Evolutionary conservation across 164 flowering plant species (phyloP).

Genomic region (Chimonanthus salicifolius): DNA sequence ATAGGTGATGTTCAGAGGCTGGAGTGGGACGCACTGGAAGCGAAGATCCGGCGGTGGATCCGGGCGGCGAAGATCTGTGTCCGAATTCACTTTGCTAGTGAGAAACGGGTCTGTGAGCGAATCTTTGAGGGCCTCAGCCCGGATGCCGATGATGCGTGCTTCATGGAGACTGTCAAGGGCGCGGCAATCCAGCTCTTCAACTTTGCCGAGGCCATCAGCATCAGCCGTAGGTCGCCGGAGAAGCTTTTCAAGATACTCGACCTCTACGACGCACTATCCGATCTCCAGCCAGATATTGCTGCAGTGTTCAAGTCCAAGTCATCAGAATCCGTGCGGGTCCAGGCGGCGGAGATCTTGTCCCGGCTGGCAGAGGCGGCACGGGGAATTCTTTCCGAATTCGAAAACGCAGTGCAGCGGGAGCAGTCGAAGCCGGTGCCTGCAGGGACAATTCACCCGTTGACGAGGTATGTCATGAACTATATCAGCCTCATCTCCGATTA

Average conservation of each 20-base stretch:
- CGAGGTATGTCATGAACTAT: slow-evolving; percentile 90
- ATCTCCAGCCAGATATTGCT: slow-evolving; percentile 63
- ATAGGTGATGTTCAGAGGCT: slow-evolving; percentile 73
- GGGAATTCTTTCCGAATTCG: slow-evolving; percentile 78
- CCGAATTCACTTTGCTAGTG: slow-evolving; percentile 48
- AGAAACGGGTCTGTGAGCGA: slow-evolving; percentile 27
- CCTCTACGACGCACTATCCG: slow-evolving; percentile 61
- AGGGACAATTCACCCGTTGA: slow-evolving; percentile 80
- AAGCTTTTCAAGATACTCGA: slow-evolving; percentile 80
- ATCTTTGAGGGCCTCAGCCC: slow-evolving; percentile 30
- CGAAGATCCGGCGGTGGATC: slow-evolving; percentile 81
- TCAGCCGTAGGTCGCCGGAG: slow-evolving; percentile 74
- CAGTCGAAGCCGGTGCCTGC: slow-evolving; percentile 73
- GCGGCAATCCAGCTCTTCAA: slow-evolving; percentile 66
- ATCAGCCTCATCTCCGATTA: slow-evolving; percentile 72
- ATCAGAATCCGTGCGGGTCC: slow-evolving; percentile 52
- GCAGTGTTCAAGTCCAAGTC: slow-evolving; percentile 48
- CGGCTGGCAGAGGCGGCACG: slow-evolving; percentile 74
- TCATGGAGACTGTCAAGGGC: slow-evolving; percentile 68
- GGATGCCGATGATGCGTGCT: slow-evolving; percentile 51
- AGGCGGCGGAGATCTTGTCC: slow-evolving; percentile 60
- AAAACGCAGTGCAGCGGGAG: slow-evolving; percentile 71
- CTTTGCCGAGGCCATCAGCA: slow-evolving; percentile 85
- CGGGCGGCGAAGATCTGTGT: slow-evolving; percentile 66
- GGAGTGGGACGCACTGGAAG: slow-evolving; percentile 62